Evolutionary conservation across 2,329 filamentous ascomycete genomes (phyloP), one percentile per base, ranked within the genome.

Genomic region (Cyphellophora attinorum): DNA sequence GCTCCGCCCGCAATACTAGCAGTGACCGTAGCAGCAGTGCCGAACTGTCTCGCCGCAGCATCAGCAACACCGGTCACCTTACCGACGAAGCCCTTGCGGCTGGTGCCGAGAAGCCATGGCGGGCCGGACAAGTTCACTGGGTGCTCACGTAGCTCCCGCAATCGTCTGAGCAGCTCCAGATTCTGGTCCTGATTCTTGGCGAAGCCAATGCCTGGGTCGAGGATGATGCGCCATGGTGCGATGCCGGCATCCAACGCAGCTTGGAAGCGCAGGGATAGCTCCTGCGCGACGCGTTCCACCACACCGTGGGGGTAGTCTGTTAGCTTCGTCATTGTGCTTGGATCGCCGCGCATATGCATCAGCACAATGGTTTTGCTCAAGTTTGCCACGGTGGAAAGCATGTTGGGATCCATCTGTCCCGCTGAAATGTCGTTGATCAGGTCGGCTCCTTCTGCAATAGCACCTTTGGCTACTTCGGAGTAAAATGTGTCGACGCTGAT

Each of bases 341-440:
- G 85, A 3, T 76, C 84, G 33, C 88, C 88, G 49, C 88, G 84
- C 83, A 91, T 94, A 62, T 95, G 88, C 85, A 93, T 93, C 33
- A 95, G 69, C 44, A 78, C 68, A 19, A 95, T 77, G 3, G 86
- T 85, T 49, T 79, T 85, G 21, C 83, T 80, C 0, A 91, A 70
- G 4, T 71, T 67, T 0, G 84, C 89, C 42, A 89, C 79, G 0
- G 83, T 86, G 11, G 76, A 51, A 1, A 98, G 72, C 86, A 98
- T 96, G 1, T 72, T 69, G 0, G 74, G 62, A 55, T 96, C 91
- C 33, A 94, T 66, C 3, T 67, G 54, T 3, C 91, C 91, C 2
- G 81, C 85, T 1, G 85, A 93, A 21, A 98, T 79, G 57, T 98
- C 91, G 61, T 98, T 98, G 61, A 98, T 76, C 43, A 98, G 82